Percentiles rank a stretch among this genome's conserved stretches.
Evolutionary conservation across 768 basidiomycete genomes (phyloP).

Genomic region (Lentinula aciculospora): DNA sequence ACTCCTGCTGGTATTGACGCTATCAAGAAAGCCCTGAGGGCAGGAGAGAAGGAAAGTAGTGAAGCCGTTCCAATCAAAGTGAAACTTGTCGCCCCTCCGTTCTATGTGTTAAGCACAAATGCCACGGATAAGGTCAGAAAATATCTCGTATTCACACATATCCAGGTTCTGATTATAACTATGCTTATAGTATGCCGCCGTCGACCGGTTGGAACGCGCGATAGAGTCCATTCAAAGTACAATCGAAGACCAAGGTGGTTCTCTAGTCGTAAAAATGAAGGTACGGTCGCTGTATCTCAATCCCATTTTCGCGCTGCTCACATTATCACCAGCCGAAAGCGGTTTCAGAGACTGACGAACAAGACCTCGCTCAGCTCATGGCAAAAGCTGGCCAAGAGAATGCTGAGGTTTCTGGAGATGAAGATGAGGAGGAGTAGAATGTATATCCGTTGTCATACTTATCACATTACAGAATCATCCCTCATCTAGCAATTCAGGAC

Average conservation of each 20-base stretch:
- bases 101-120: slow-evolving; percentile 94
- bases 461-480: neutral
- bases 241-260: slow-evolving; percentile 83
- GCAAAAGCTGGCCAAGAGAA: slow-evolving; percentile 91
- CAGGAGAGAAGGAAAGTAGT: slow-evolving; percentile 83
- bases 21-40: slow-evolving; percentile 86
- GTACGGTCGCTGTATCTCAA: slow-evolving; percentile 29
- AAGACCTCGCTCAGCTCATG: slow-evolving; percentile 96
- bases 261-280: slow-evolving; percentile 94
- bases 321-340: slow-evolving; percentile 75
- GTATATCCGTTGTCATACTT: neutral
- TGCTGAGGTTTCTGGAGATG: slow-evolving; percentile 93
- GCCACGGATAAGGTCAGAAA: slow-evolving; percentile 84
- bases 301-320: neutral
- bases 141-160: neutral
- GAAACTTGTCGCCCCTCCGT: slow-evolving; percentile 90
- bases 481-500: no score
- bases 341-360: slow-evolving; percentile 95
- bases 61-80: slow-evolving; percentile 96
- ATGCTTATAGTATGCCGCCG: slow-evolving; percentile 67
- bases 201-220: slow-evolving; percentile 89
- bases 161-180: neutral
- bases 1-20: slow-evolving; percentile 94
- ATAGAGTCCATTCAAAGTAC: slow-evolving; percentile 85
- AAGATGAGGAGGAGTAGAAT: slow-evolving; percentile 55